Evolutionary conservation across 176 grass and related monocot species (phyloP).

Genomic region (Cenchrus americanus): DNA sequence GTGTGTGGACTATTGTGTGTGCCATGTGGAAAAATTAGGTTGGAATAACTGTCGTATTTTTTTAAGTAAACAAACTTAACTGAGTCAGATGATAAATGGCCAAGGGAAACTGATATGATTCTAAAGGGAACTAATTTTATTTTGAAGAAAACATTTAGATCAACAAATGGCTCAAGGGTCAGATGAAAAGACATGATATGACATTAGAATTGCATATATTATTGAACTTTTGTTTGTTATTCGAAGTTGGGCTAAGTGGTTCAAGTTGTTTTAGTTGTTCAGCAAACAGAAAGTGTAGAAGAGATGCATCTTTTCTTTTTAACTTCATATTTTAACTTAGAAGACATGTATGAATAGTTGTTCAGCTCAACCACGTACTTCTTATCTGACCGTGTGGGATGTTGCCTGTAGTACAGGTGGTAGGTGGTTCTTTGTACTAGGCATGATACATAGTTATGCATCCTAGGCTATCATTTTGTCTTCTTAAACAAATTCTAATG

Average conservation of each 20-base stretch:
- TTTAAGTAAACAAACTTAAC: not conserved
- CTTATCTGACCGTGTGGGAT: not conserved
- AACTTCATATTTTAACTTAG: not conserved
- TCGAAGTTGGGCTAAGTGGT: not conserved
- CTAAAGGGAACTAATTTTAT: not conserved
- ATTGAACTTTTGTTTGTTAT: not conserved
- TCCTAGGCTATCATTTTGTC: constrained; percentile 14
- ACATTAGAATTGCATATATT: not conserved
- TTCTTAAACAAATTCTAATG: not conserved
- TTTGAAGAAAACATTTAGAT: not conserved
- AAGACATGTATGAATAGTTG: not conserved
- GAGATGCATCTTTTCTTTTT: constrained; percentile 8
- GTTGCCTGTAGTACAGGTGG: not conserved
- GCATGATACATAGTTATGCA: constrained; percentile 5
- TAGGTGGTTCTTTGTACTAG: not conserved
- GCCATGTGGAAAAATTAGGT: not conserved
- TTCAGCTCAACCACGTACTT: not conserved
- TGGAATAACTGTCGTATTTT: not conserved
- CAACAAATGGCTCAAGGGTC: not conserved
- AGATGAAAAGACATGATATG: constrained; percentile 7
- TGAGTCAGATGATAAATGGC: not conserved
- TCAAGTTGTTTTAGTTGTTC: not conserved
- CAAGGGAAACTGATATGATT: not conserved
- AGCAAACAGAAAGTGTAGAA: not conserved
- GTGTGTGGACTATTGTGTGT: not conserved